phyloP scores from a whole-genome alignment of 345 rosid species.

The Lenwebbia sp. region DNA sequence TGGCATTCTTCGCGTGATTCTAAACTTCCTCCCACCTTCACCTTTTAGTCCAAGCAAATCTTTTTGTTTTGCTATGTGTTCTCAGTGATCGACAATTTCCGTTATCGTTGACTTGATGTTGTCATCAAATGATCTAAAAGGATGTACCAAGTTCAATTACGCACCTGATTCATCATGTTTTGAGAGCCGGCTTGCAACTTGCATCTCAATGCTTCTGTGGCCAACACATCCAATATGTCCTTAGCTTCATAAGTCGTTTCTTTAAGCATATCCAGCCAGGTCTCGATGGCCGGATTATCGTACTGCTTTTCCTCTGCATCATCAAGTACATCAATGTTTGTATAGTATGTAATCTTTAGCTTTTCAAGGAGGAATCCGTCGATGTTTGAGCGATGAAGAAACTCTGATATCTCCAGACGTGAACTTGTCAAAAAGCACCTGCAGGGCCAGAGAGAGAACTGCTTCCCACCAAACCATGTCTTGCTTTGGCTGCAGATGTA shows the following conservation, averaged over 20 bases:
- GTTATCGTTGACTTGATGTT: not conserved
- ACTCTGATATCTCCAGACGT: slow-evolving; percentile 1
- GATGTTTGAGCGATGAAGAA: not conserved
- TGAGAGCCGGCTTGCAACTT: not conserved
- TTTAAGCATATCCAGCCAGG: slow-evolving; percentile 5
- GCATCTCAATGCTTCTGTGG: slow-evolving; percentile 4
- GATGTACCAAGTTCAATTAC: not conserved
- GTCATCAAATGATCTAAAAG: not conserved
- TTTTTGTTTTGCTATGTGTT: not conserved
- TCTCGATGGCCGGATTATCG: not conserved
- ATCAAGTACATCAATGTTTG: not conserved
- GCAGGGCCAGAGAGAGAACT: not conserved
- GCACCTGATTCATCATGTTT: not conserved
- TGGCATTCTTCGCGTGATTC: not conserved
- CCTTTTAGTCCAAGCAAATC: not conserved
- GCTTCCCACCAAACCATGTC: slow-evolving; percentile 1
- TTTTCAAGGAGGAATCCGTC: not conserved
- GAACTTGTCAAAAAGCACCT: slow-evolving; percentile 3
- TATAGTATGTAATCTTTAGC: not conserved
- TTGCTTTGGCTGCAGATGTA: not conserved
- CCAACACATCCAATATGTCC: slow-evolving; percentile 17
- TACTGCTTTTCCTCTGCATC: slow-evolving; percentile 20
- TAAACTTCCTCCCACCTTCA: not conserved
- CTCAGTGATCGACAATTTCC: not conserved
- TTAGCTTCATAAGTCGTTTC: slow-evolving; percentile 10